Percentiles rank a stretch among this genome's conserved stretches.
Evolutionary conservation across 352 stramenopile species (phyloP).

Genomic region (Globisporangium sylvaticum): DNA sequence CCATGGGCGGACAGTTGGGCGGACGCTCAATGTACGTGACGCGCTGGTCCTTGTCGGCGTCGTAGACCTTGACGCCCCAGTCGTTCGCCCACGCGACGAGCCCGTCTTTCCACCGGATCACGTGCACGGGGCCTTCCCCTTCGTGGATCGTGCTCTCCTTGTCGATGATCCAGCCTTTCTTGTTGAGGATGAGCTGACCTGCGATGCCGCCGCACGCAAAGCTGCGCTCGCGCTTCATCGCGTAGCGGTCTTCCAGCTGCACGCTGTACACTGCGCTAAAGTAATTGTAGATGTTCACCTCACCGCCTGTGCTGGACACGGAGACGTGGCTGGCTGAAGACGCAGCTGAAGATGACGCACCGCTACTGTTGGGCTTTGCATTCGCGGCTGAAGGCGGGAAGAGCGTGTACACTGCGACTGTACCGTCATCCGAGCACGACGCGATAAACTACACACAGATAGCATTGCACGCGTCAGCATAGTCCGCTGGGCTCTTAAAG

Average conservation of each 20-base stretch:
- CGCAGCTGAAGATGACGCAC: background rate
- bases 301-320: constrained; percentile 62
- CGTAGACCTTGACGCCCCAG: constrained; percentile 85
- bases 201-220: constrained; percentile 79
- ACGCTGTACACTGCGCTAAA: constrained; percentile 81
- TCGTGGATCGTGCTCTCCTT: constrained; percentile 84
- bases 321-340: constrained; percentile 28
- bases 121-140: constrained; percentile 74
- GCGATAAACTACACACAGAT: constrained; percentile 74
- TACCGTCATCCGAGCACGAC: constrained; percentile 83
- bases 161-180: constrained; percentile 87
- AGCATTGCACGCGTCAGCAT: background rate
- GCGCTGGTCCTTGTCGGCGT: constrained; percentile 63
- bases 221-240: constrained; percentile 73
- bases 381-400: constrained; percentile 33
- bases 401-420: constrained; percentile 75
- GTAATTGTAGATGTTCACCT: constrained; percentile 90
- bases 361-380: constrained; percentile 14
- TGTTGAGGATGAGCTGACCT: constrained; percentile 82
- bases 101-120: constrained; percentile 75
- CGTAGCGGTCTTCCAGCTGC: constrained; percentile 74
- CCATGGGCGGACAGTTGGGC: constrained; percentile 74
- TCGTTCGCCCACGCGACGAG: constrained; percentile 84
- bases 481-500: background rate
- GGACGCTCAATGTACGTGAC: constrained; percentile 83